Base-by-base conservation (phyloP, 1,139 yeast genomes). In the Protomyces pachydermus region DNA sequence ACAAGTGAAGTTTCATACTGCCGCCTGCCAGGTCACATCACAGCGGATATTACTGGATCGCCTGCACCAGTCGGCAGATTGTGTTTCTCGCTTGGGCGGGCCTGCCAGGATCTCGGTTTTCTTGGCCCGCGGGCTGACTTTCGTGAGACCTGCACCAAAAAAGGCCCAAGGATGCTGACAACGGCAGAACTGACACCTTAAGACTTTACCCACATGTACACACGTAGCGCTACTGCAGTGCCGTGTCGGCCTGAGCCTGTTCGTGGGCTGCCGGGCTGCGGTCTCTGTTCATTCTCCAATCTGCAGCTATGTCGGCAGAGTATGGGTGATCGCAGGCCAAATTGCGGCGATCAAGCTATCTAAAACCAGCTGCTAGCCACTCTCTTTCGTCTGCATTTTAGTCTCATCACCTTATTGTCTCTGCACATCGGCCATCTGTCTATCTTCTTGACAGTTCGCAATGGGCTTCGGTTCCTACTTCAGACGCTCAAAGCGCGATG, bases 391-490 rank as follows among this genome's bases (percentile, higher is more conserved):
- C 6, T 12, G 9, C 14, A 37, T 4, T n/a, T 9, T 9, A 37
- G 5, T 28, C 32, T 37, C 48, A 42, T 42, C 48, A 42, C 18
- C 48, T 42, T 42, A 9, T 16, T 16, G 23, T 42, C 48, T 42
- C 23, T 42, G 8, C 48, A 18, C 48, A 38, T 16, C 5, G 42
- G 8, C 42, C n/a, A 14, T 38, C 18, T 38, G 16, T 16, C 16
- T 14, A 1, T 14, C 23, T 38, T 10, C 42, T 14, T 4, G 42
- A 38, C 14, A 38, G 5, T 16, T 18, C 6, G 48, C 48, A 10
- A 42, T 42, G 48, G 48, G 48, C 23, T 42, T 42, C 10, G 48
- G 48, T n/a, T 42, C 48, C 48, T 42, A 42, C 48, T 42, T 42
- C 48, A 42, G 48, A 42, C 28, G 48, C 48, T 42, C 48, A 10